Conservation (phyloP, 768 basidiomycete genomes). For the Lentinula boryana region DNA sequence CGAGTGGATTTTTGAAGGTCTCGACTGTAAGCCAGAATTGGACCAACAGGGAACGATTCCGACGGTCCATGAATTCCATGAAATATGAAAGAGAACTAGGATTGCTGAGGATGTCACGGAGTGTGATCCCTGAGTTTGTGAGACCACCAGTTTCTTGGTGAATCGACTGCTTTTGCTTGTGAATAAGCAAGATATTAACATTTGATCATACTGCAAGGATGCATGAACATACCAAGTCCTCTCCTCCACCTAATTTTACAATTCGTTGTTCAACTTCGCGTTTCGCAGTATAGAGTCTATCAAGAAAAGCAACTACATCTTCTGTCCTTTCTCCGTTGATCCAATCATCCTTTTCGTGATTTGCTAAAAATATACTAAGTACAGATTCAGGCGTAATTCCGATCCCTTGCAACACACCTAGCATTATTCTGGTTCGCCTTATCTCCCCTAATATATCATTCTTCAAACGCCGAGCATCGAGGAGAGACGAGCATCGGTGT, state of each 20-base stretch:
- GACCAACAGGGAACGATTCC: constrained; percentile 75
- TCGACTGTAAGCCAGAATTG: constrained; percentile 99
- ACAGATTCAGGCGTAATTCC: not conserved
- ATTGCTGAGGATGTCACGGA: constrained; percentile 80
- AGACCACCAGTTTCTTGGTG: constrained; percentile 33
- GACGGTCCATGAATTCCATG: constrained; percentile 98
- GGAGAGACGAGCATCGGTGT: constrained; percentile 67
- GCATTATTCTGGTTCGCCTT: constrained; percentile 64
- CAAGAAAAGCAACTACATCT: constrained; percentile 80
- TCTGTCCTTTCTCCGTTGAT: constrained; percentile 83
- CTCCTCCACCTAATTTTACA: constrained; percentile 63
- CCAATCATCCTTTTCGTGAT: constrained; percentile 85
- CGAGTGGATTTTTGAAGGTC: constrained; percentile 95
- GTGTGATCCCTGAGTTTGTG: constrained; percentile 42
- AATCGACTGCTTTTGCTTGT: constrained; percentile 29
- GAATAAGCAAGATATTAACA: not conserved
- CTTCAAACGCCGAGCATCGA: constrained; percentile 86
- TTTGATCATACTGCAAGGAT: not conserved
- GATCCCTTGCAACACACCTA: constrained; percentile 41
- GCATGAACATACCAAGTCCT: constrained; percentile 45
- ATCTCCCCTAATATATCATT: constrained; percentile 94
- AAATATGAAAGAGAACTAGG: constrained; percentile 91
- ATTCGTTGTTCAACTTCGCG: constrained; percentile 85
- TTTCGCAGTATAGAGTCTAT: constrained; percentile 85
- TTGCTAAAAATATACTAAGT: constrained; percentile 36